A percentile compares a stretch with the other conserved stretches of the same genome.
Conservation (phyloP, 108 stramenopile species). For the Skeletonema costatum region DNA sequence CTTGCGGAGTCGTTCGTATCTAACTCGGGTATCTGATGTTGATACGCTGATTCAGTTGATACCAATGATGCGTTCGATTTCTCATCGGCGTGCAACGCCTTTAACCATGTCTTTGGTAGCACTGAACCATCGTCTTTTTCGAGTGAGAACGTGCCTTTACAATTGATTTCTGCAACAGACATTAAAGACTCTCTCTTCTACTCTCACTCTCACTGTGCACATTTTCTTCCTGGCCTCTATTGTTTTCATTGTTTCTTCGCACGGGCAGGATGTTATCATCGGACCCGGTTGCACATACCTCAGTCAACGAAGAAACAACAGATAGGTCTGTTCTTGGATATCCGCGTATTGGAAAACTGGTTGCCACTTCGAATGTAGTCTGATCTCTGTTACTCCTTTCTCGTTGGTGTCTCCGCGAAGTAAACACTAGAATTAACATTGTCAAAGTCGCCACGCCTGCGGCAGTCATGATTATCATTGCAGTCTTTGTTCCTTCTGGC, state of each 20-base stretch:
- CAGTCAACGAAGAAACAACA: neutral
- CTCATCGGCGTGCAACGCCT: slow-evolving; percentile 4
- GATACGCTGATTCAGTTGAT: neutral
- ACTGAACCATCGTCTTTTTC: slow-evolving; percentile 23
- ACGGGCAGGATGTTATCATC: neutral
- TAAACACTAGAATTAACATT: slow-evolving; percentile 13
- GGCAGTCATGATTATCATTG: slow-evolving; percentile 9
- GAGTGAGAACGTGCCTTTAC: slow-evolving; percentile 22
- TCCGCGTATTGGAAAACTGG: neutral
- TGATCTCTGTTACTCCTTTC: neutral
- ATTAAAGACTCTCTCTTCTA: neutral
- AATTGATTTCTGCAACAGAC: slow-evolving; percentile 33
- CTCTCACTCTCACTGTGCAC: neutral
- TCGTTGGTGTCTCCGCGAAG: slow-evolving; percentile 4
- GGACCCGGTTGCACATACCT: neutral
- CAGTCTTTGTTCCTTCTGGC: slow-evolving; percentile 9
- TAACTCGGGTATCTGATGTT: neutral
- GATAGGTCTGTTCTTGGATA: neutral
- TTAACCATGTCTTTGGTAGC: slow-evolving; percentile 21
- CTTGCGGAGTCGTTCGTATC: neutral
- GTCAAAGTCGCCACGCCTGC: slow-evolving; percentile 21
- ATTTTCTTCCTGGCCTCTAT: neutral
- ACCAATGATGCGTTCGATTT: neutral
- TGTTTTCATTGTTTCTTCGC: neutral
- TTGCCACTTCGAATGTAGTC: neutral